Percentiles rank a stretch among this genome's conserved stretches.
Evolutionary conservation across 306 rosid species (phyloP).

Genomic region (Vigna mungo): DNA sequence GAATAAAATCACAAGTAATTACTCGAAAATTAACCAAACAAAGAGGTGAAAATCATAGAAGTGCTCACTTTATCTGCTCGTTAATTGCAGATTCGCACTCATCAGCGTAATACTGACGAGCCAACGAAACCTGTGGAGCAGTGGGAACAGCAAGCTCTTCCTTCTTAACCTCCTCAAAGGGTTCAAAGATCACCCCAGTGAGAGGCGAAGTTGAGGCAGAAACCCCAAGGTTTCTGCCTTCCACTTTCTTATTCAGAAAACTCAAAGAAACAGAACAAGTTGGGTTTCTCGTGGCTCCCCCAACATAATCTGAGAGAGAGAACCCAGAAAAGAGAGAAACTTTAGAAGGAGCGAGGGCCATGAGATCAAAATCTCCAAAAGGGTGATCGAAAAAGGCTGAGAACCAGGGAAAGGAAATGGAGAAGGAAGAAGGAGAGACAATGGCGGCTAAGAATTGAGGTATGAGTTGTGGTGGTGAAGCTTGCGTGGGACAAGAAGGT

Average conservation of each 20-base stretch:
- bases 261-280: conserved; percentile 24
- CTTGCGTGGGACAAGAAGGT: not conserved
- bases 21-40: no score
- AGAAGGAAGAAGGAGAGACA: conserved; percentile 24
- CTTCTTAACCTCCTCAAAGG: conserved; percentile 61
- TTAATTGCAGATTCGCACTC: conserved; percentile 57
- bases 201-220: conserved; percentile 40
- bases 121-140: conserved; percentile 54
- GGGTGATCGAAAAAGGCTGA: not conserved
- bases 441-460: not conserved
- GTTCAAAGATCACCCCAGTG: conserved; percentile 55
- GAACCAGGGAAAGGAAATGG: not conserved
- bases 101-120: conserved; percentile 48
- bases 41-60: not conserved
- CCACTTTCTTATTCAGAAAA: not conserved
- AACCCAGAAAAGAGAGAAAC: conserved; percentile 41
- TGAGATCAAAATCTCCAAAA: not conserved
- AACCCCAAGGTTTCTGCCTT: conserved; percentile 46
- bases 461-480: not conserved
- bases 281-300: conserved; percentile 24
- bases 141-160: conserved; percentile 45
- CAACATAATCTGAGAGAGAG: conserved; percentile 39
- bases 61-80: conserved; percentile 60
- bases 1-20: not conserved
- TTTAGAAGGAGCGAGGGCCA: conserved; percentile 51